Conservation (phyloP, 2,329 filamentous ascomycete species). For the Claviceps sp. region DNA sequence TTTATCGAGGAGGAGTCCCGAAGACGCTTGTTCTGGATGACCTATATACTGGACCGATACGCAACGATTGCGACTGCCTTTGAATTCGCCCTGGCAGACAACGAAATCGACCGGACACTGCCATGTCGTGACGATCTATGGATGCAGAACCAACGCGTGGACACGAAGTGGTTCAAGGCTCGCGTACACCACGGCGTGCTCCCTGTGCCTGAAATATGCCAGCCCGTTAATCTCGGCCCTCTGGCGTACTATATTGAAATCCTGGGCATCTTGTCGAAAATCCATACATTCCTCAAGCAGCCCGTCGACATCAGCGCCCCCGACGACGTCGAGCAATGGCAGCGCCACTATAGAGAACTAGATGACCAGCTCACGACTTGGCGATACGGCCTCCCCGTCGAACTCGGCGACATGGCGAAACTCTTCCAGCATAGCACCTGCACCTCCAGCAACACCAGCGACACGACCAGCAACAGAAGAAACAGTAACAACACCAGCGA, state of each 20-base stretch:
- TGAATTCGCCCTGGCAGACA: constrained; percentile 79
- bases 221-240: constrained; percentile 64
- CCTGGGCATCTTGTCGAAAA: constrained; percentile 71
- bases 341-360: constrained; percentile 72
- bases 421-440: constrained; percentile 58
- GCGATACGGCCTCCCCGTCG: constrained; percentile 71
- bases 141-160: constrained; percentile 68
- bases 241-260: constrained; percentile 90
- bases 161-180: constrained; percentile 68
- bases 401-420: constrained; percentile 67
- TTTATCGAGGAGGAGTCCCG: constrained; percentile 86
- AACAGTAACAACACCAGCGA: constrained; percentile 65
- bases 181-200: constrained; percentile 28
- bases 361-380: constrained; percentile 68
- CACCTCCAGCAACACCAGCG: constrained; percentile 61
- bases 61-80: constrained; percentile 85
- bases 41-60: constrained; percentile 81
- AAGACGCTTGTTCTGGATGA: constrained; percentile 83
- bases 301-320: constrained; percentile 79
- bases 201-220: constrained; percentile 42
- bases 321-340: constrained; percentile 80
- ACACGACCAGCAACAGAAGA: constrained; percentile 82
- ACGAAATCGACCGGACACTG: constrained; percentile 74
- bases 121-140: constrained; percentile 83
- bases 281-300: constrained; percentile 78